Evolutionary conservation across 305 asterid species (phyloP).

Genomic region (Striga hermonthica): DNA sequence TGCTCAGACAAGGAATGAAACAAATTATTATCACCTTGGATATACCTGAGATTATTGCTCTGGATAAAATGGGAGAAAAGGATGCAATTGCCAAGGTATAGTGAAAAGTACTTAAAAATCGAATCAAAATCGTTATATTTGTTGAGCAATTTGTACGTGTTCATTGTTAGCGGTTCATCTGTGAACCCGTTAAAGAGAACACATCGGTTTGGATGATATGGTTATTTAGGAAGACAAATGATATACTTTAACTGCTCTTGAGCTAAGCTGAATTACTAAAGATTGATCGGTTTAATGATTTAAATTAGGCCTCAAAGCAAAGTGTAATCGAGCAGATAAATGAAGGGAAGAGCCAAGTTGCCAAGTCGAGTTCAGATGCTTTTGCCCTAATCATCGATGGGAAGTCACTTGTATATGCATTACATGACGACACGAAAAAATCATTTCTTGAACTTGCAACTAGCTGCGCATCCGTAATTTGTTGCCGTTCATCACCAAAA

Average conservation of each 20-base stretch:
- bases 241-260: too few species aligned
- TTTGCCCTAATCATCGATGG: slow-evolving; percentile 94
- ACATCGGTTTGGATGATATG: too few species aligned
- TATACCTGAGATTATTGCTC: slow-evolving; percentile 46
- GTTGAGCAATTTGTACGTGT: too few species aligned
- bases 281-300: slow-evolving; percentile 6
- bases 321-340: slow-evolving; percentile 60
- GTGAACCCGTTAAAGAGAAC: too few species aligned
- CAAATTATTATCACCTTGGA: slow-evolving; percentile 57
- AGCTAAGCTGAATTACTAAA: background rate
- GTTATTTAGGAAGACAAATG: too few species aligned
- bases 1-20: slow-evolving; percentile 75
- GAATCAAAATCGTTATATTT: background rate
- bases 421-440: slow-evolving; percentile 56
- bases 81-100: slow-evolving; percentile 50
- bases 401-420: slow-evolving; percentile 86
- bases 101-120: slow-evolving; percentile 1
- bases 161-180: too few species aligned
- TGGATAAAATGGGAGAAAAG: slow-evolving; percentile 61
- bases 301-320: slow-evolving; percentile 61
- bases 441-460: slow-evolving; percentile 73
- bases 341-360: slow-evolving; percentile 59
- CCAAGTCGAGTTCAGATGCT: slow-evolving; percentile 54
- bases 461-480: slow-evolving; percentile 87
- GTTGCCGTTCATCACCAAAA: slow-evolving; percentile 96